Base-by-base conservation (phyloP, 352 stramenopile genomes). In the Phytophthora chlamydospora region DNA sequence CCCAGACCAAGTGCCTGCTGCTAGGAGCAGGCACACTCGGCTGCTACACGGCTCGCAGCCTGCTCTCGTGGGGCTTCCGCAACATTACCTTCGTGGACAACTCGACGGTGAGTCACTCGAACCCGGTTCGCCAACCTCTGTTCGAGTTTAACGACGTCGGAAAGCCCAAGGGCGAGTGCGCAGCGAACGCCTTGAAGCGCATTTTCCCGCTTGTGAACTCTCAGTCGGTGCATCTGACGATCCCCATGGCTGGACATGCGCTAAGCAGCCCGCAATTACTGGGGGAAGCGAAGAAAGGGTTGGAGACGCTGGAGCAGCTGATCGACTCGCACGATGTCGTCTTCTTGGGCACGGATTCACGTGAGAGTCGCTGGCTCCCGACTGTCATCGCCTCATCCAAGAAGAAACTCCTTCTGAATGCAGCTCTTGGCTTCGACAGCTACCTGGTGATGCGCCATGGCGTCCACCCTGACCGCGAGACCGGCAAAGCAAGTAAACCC, bases 361-460 rank as follows among this genome's bases (percentile, higher is more conserved):
- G 98, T 33, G 98, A 99, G 66, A 98, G 89, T 63, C 84, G 98
- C 34, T 99, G 98, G 98, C 73, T 99, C 2, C 98, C 98, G 9
- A 99, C 97, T 19, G 89, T 99, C 6, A 95, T 99, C 48, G 88
- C 87, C 12, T 83, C 90, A 12, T 85, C 90, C 7, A 91, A 98
- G 52, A 76, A 94, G 44, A 99, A 98, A 70, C 70, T 98, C 1
- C 53, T 93, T 1, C 31, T 94, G 56, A 95, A 95, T 60, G 66
- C 82, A 7, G 86, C 85, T 8, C 66, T 96, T 24, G 85, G 98
- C 31, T 96, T 99, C 48, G 97, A 99, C 71, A 98, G 89, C 58
- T 99, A 98, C 71, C 63, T 99, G 9, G 97, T 99, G 13, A 98
- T 99, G 92, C 90, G 97, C 4, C 97, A 99, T 76, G 97, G 98